phyloP scores from a whole-genome alignment of 345 rosid species.

The Brassica rapa region DNA sequence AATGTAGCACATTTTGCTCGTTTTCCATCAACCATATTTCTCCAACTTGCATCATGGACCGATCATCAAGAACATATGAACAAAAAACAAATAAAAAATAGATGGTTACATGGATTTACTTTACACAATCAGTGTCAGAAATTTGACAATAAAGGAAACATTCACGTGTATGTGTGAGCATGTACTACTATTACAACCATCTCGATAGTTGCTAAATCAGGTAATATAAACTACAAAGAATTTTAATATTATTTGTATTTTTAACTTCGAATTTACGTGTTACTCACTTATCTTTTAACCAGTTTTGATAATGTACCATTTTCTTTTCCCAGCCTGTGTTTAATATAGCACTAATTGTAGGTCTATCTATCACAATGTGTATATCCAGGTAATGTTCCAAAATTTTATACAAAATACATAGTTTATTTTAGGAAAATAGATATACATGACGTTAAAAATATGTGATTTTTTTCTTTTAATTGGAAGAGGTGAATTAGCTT shows the following conservation, averaged over 20 bases:
- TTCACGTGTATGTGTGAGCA: constrained; percentile 37
- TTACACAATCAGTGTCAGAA: not conserved
- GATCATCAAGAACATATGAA: constrained; percentile 1
- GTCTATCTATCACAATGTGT: constrained; percentile 8
- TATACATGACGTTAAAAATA: not conserved
- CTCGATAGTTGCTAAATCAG: constrained; percentile 19
- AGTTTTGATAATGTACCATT: constrained; percentile 4
- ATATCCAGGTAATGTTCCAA: not conserved
- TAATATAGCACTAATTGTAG: constrained; percentile 9
- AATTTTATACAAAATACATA: not conserved
- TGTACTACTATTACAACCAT: constrained; percentile 16
- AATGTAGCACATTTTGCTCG: constrained; percentile 41
- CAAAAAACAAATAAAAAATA: not conserved
- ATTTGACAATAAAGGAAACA: constrained; percentile 33
- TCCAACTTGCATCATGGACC: constrained; percentile 19
- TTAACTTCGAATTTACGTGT: not conserved
- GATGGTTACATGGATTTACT: not conserved
- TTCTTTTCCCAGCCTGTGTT: constrained; percentile 21
- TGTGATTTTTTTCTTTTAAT: not conserved
- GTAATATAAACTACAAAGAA: not conserved
- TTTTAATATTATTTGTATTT: not conserved
- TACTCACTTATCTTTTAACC: not conserved
- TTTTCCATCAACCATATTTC: constrained; percentile 15
- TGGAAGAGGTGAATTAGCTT: not conserved
- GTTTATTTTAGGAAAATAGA: not conserved